These are phyloP conservation scores for Orbilia javanica DNA, from an alignment of 2,329 filamentous ascomycete genomes.

Conservation along the genomic window DNA sequence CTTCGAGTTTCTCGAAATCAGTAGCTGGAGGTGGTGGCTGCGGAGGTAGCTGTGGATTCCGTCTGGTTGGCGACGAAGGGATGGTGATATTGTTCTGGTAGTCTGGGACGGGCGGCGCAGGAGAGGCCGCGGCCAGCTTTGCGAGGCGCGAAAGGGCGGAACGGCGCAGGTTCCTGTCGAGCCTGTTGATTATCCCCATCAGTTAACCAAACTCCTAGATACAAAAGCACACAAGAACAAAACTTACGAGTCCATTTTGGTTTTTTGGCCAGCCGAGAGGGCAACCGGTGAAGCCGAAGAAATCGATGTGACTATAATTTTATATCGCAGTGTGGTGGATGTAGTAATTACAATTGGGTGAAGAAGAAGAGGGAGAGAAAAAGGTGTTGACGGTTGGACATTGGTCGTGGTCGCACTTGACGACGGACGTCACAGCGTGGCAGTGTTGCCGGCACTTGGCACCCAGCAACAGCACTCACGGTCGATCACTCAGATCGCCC, in stretches of 20 bases:
- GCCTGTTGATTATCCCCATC: not conserved
- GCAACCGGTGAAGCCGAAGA: constrained; percentile 24
- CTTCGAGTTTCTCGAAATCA: constrained; percentile 50
- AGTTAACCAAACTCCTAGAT: not conserved
- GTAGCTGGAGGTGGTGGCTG: constrained; percentile 16
- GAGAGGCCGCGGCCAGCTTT: constrained; percentile 53
- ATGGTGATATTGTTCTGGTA: constrained; percentile 10
- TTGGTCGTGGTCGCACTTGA: constrained; percentile 9
- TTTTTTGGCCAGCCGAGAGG: not conserved
- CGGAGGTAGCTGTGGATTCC: constrained; percentile 2
- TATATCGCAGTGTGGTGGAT: not conserved
- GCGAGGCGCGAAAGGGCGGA: constrained; percentile 50
- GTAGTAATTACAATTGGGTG: not conserved
- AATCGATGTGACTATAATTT: too few species aligned
- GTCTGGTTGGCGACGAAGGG: constrained; percentile 50
- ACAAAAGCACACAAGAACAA: not conserved
- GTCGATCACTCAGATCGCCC: not conserved
- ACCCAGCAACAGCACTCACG: constrained; percentile 7
- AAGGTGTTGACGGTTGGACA: not conserved
- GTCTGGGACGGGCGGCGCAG: constrained; percentile 33
- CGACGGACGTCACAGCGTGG: constrained; percentile 5
- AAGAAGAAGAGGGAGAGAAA: not conserved
- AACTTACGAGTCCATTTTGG: constrained; percentile 51
- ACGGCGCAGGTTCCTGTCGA: constrained; percentile 50
- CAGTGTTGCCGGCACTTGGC: constrained; percentile 11